phyloP scores from a whole-genome alignment of 192 early-diverging fungal genomes.

The Fimicolochytrium jonesii region DNA sequence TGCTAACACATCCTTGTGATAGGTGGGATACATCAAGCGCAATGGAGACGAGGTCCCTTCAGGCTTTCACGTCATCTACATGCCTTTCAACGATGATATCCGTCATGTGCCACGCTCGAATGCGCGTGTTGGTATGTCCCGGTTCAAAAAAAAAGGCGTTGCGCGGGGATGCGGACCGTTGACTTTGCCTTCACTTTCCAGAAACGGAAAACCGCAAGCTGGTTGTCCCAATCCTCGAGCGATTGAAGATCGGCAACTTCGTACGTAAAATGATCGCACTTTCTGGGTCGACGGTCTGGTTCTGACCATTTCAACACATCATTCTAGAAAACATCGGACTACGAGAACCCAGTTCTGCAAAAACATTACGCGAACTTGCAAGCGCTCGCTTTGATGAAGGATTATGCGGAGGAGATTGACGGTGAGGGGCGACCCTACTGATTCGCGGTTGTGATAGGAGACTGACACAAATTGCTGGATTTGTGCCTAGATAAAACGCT shows the following conservation, averaged over 20 bases:
- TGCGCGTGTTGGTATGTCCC: no score
- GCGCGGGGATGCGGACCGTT: no score
- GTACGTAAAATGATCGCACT: no score
- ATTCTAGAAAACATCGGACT: no score
- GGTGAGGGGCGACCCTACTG: conserved; percentile 14
- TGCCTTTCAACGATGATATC: conserved; percentile 79
- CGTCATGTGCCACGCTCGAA: conserved; percentile 35
- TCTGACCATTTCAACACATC: no score
- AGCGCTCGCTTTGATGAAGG: conserved; percentile 38
- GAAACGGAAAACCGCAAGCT: no score
- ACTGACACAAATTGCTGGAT: neutral
- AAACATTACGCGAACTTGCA: conserved; percentile 49
- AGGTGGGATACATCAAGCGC: conserved; percentile 5
- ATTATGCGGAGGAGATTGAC: conserved; percentile 32
- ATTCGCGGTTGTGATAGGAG: neutral
- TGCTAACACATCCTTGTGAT: no score
- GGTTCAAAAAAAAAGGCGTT: no score
- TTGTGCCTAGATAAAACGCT: conserved; percentile 22
- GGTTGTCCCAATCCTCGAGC: no score
- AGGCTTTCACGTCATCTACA: conserved; percentile 60
- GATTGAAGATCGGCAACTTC: no score
- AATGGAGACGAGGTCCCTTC: conserved; percentile 52
- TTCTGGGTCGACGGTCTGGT: no score
- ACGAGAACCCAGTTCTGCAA: conserved; percentile 45
- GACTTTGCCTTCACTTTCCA: no score